A percentile compares a stretch with the other conserved stretches of the same genome.
Evolutionary conservation across 345 rosid genomes (phyloP).

Genomic region (Syzygium aromaticum): DNA sequence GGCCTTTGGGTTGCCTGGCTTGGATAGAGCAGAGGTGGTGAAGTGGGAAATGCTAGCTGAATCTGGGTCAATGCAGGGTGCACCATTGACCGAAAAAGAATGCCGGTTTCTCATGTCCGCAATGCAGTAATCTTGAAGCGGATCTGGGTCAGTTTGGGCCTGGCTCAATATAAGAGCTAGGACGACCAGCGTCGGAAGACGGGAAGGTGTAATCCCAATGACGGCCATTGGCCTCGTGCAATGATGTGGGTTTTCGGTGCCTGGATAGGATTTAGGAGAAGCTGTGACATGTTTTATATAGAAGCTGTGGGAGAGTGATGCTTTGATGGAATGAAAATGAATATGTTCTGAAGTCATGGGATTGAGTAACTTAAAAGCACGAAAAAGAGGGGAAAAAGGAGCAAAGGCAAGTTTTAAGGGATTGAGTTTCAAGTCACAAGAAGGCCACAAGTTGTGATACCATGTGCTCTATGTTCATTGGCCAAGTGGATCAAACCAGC

Average conservation of each 20-base stretch:
- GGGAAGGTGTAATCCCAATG: background rate
- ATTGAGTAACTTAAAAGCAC: constrained; percentile 60
- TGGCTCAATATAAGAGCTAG: constrained; percentile 25
- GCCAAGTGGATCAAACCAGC: background rate
- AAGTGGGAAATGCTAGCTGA: constrained; percentile 30
- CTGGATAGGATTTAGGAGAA: background rate
- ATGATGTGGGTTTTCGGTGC: background rate
- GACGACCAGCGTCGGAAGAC: constrained; percentile 6
- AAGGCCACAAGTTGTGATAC: background rate
- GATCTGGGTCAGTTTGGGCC: constrained; percentile 46
- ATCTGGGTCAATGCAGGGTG: constrained; percentile 46
- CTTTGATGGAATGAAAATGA: background rate
- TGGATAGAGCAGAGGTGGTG: constrained; percentile 48
- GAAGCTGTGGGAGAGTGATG: constrained; percentile 10
- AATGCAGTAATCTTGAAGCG: constrained; percentile 72
- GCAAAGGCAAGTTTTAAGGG: constrained; percentile 31
- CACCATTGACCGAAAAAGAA: constrained; percentile 34
- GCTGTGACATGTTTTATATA: constrained; percentile 11
- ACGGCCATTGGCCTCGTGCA: background rate
- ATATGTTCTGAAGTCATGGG: background rate
- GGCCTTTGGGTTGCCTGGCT: constrained; percentile 28
- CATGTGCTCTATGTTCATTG: background rate
- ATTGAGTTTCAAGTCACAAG: background rate
- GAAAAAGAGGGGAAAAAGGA: constrained; percentile 13
- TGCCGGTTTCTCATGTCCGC: constrained; percentile 27